These are phyloP conservation scores for Mallotus japonicus DNA, from an alignment of 441 rosid species.

Conservation along the genomic window DNA sequence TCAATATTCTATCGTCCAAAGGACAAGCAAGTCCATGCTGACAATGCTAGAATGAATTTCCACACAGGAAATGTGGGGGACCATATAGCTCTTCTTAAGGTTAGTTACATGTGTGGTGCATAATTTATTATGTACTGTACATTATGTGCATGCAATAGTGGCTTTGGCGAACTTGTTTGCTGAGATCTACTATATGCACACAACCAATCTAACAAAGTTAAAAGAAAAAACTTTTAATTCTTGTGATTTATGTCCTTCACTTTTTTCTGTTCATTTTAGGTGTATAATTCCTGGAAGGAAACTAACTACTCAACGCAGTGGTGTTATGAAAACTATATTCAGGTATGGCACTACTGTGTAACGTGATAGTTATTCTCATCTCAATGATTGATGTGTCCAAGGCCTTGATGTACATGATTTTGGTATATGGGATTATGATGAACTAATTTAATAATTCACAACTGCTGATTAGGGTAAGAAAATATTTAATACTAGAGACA, in stretches of 20 bases:
- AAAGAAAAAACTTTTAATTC: background rate
- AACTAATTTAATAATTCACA: background rate
- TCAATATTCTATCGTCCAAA: conserved; percentile 97
- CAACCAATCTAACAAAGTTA: background rate
- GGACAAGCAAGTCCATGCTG: conserved; percentile 97
- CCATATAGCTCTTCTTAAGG: conserved; percentile 94
- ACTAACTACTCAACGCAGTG: conserved; percentile 94
- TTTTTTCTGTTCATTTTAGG: conserved; percentile 41
- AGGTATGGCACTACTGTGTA: conserved; percentile 39
- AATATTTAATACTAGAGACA: background rate
- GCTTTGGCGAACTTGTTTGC: background rate
- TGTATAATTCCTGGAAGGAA: conserved; percentile 94
- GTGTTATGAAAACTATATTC: conserved; percentile 98
- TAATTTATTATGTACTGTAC: background rate
- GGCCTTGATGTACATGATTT: background rate
- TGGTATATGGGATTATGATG: background rate
- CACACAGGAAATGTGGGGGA: conserved; percentile 95
- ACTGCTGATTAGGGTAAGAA: background rate
- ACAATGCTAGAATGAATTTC: conserved; percentile 93
- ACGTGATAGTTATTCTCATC: conserved; percentile 1
- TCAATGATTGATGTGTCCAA: background rate
- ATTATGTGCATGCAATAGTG: background rate
- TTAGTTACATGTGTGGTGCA: conserved; percentile 27
- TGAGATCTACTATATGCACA: background rate
- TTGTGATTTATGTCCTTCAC: background rate